These are phyloP conservation scores for Aspergillus kassunensis DNA, from an alignment of 495 filamentous ascomycete species.

Conservation along the genomic window DNA sequence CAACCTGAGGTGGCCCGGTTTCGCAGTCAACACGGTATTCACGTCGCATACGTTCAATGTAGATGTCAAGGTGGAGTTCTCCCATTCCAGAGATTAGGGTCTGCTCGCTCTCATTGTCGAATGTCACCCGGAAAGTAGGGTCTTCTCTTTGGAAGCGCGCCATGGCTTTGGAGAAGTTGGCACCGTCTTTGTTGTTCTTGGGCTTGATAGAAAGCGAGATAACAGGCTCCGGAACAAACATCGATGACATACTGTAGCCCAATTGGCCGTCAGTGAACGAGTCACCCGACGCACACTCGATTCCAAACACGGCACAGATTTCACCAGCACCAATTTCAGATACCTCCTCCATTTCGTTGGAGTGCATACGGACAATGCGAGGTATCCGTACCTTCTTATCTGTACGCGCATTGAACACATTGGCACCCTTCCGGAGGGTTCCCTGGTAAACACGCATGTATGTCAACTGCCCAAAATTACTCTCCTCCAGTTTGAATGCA, in stretches of 20 bases:
- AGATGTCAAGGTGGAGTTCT: slow-evolving; percentile 94
- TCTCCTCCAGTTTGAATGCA: slow-evolving; percentile 99
- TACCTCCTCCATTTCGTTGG: slow-evolving; percentile 98
- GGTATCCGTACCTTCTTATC: slow-evolving; percentile 97
- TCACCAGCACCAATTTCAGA: slow-evolving; percentile 89
- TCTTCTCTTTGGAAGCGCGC: slow-evolving; percentile 98
- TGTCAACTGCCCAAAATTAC: slow-evolving; percentile 96
- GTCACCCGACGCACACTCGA: slow-evolving; percentile 97
- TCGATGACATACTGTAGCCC: slow-evolving; percentile 95
- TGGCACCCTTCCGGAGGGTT: slow-evolving; percentile 76
- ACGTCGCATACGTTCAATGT: slow-evolving; percentile 95
- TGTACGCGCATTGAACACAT: slow-evolving; percentile 88
- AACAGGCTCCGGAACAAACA: slow-evolving; percentile 98
- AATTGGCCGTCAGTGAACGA: slow-evolving; percentile 94
- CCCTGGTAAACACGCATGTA: slow-evolving; percentile 99
- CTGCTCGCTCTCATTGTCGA: slow-evolving; percentile 85
- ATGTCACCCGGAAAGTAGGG: slow-evolving; percentile 92
- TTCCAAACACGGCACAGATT: slow-evolving; percentile 97
- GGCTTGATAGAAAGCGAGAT: slow-evolving; percentile 97
- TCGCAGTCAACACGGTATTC: slow-evolving; percentile 95
- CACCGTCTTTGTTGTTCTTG: slow-evolving; percentile 85
- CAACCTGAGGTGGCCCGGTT: slow-evolving; percentile 95
- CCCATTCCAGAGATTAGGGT: slow-evolving; percentile 99
- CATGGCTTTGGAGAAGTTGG: slow-evolving; percentile 98
- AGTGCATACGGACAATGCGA: slow-evolving; percentile 98